Evolutionary conservation across 2,329 filamentous ascomycete genomes (phyloP), one percentile per base, ranked within the genome.

Genomic region (Cladophialophora chaetospira): DNA sequence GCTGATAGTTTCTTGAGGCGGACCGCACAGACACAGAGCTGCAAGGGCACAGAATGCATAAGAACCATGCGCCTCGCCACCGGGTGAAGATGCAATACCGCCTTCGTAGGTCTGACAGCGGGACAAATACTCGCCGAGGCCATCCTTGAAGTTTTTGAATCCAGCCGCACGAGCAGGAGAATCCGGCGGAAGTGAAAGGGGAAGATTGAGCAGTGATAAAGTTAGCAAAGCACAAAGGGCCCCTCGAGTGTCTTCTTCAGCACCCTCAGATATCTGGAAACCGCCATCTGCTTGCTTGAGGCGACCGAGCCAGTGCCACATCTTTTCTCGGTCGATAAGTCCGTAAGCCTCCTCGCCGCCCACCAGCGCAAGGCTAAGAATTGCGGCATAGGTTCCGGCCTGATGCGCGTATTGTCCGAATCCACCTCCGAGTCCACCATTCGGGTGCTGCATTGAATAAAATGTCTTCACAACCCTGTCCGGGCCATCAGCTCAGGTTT

Each of bases 21-120:
- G 80, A 68, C 89, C 91, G 45, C 97, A 77, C 63, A 97, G 89
- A 67, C 89, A 88, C 53, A 99, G 82, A 73, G 90, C 95, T 53
- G 88, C 94, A 57, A 99, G 77, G 54, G 89, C 92, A 74, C 93
- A 97, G 74, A 97, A 97, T 23, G 93, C 90, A 76, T 97, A 99
- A 63, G 91, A 94, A 60, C 94, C 94, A 75, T 99, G 94, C 53
- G 93, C 94, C 79, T 99, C 94, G 62, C 88, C 86, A 58, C 87
- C 88, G 50, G 92, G 94, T 62, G 88, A 87, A 54, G 85, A 88
- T 63, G 89, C 92, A 65, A 99, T 91, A 46, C 94, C 94, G 63
- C 94, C 94, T 77, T 99, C 94, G 73, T 88, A 97, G 54, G 63
- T 81, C 85, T 77, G 81, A 88, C 93, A 97, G 74, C 82, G 79